These are phyloP conservation scores for Coemansia aciculifera DNA, from an alignment of 192 early-diverging fungal genomes.

Conservation along the genomic window DNA sequence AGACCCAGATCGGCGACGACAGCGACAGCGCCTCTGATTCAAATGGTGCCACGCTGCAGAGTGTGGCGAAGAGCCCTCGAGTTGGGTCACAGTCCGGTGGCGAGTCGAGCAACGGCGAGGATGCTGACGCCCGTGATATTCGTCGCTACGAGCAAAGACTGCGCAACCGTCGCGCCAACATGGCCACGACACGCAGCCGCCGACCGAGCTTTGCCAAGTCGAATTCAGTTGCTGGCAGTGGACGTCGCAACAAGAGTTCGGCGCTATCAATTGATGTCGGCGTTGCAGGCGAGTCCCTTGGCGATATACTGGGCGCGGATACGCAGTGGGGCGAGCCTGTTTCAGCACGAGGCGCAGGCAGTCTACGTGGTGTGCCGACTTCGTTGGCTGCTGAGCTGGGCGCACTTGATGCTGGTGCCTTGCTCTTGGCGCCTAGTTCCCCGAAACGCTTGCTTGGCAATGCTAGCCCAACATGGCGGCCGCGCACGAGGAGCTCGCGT, in stretches of 20 bases:
- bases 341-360: conserved; percentile 25
- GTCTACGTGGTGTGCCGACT: conserved; percentile 13
- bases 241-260: conserved; percentile 9
- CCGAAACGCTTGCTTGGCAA: conserved; percentile 15
- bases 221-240: not conserved
- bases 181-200: conserved; percentile 24
- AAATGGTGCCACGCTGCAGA: not conserved
- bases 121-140: conserved; percentile 41
- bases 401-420: not conserved
- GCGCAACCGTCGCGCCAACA: conserved; percentile 22
- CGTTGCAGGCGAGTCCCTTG: conserved; percentile 37
- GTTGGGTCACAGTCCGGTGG: not conserved
- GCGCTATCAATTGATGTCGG: conserved; percentile 28
- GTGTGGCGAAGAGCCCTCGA: not conserved
- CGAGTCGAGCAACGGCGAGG: conserved; percentile 13
- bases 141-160: conserved; percentile 38
- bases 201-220: not conserved
- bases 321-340: conserved; percentile 41
- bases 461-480: conserved; percentile 5
- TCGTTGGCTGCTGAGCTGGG: conserved; percentile 40
- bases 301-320: conserved; percentile 41
- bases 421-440: conserved; percentile 14
- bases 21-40: not conserved
- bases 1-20: not conserved
- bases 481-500: conserved; percentile 30